phyloP scores from a whole-genome alignment of 2,329 filamentous ascomycete genomes.

The Fusarium praegraminearum region DNA sequence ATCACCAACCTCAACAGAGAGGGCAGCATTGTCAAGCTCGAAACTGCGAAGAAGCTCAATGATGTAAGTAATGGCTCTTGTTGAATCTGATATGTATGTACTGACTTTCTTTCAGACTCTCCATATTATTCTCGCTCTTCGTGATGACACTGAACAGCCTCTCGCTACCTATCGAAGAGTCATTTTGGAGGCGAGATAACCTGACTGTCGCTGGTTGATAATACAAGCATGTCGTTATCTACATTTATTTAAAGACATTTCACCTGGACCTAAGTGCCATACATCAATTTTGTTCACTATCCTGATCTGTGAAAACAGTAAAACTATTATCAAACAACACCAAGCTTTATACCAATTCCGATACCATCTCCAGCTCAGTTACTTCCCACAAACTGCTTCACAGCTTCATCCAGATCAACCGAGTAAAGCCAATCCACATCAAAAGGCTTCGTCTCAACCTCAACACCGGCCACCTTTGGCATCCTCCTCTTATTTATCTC shows the following conservation, averaged over 20 bases:
- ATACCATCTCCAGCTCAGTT: fast-evolving
- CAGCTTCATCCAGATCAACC: slow-evolving; percentile 53
- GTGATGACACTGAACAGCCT: background rate
- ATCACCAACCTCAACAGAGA: background rate
- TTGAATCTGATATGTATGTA: fast-evolving
- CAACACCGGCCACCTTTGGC: slow-evolving; percentile 50
- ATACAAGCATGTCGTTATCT: no score
- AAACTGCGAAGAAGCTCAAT: background rate
- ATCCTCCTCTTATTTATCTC: slow-evolving; percentile 62
- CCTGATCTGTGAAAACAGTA: background rate
- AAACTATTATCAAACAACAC: background rate
- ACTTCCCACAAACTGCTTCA: slow-evolving; percentile 39
- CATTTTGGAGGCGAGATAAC: background rate
- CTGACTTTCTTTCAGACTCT: slow-evolving; percentile 2
- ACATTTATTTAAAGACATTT: no score
- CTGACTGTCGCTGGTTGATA: fast-evolving
- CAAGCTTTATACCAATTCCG: background rate
- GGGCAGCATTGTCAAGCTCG: slow-evolving; percentile 2
- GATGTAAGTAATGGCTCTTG: no score
- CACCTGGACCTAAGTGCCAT: no score
- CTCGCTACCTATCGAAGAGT: slow-evolving; percentile 5
- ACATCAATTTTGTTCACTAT: no score
- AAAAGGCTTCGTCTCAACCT: slow-evolving; percentile 44
- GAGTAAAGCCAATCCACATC: slow-evolving; percentile 60
- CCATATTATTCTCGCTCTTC: slow-evolving; percentile 14